Conservation (phyloP, 129 eudicot species). For the Pulicaria dysenterica region DNA sequence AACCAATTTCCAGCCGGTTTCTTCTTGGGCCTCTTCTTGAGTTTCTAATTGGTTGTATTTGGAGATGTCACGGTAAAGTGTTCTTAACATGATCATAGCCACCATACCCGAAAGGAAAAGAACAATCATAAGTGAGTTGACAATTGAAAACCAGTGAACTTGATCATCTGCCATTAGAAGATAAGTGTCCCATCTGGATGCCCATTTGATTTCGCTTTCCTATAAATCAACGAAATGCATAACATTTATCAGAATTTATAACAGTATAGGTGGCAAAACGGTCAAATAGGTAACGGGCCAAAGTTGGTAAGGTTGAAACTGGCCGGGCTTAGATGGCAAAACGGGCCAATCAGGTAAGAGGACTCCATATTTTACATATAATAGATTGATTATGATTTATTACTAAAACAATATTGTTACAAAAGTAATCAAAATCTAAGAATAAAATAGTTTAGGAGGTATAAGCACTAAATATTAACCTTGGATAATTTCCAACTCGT, state of each 20-base stretch:
- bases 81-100: conserved; percentile 79
- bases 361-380: neutral
- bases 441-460: neutral
- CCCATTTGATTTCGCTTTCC: conserved; percentile 70
- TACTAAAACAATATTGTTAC: neutral
- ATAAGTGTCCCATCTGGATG: conserved; percentile 71
- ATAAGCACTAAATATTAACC: neutral
- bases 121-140: conserved; percentile 77
- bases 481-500: neutral
- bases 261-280: neutral
- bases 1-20: conserved; percentile 76
- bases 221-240: conserved; percentile 26
- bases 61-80: conserved; percentile 74
- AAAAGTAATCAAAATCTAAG: neutral
- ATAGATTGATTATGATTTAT: neutral
- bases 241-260: neutral
- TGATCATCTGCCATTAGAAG: conserved; percentile 64
- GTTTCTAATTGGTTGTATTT: conserved; percentile 76
- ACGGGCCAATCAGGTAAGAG: neutral
- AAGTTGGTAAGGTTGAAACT: neutral
- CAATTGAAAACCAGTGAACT: conserved; percentile 68
- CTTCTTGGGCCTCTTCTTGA: conserved; percentile 80
- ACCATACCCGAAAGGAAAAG: conserved; percentile 86
- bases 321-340: neutral
- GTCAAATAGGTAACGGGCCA: neutral